Conservation (phyloP, 2,329 filamentous ascomycete species). For the Diaporthe destruens region DNA sequence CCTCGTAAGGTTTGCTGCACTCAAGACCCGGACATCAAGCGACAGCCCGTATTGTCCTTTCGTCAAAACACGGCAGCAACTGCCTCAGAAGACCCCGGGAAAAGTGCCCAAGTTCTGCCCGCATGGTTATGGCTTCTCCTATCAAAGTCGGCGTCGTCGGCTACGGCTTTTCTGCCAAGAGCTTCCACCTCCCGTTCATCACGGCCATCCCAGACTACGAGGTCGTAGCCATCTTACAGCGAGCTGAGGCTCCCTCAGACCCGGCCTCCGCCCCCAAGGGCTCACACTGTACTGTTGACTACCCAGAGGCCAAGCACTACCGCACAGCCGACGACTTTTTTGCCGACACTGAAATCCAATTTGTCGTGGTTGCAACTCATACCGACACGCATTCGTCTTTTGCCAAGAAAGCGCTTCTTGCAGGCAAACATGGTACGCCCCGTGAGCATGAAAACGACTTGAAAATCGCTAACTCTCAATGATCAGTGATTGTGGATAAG, state of each 20-base stretch:
- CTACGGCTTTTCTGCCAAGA: constrained; percentile 62
- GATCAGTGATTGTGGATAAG: constrained; percentile 11
- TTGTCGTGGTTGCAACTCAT: constrained; percentile 68
- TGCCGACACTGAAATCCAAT: constrained; percentile 60
- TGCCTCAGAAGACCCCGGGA: not conserved
- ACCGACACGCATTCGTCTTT: constrained; percentile 69
- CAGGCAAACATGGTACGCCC: constrained; percentile 10
- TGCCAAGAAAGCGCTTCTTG: constrained; percentile 63
- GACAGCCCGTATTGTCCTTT: not conserved
- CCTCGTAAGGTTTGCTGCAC: not conserved
- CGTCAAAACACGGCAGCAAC: not conserved
- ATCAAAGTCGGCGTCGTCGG: constrained; percentile 64
- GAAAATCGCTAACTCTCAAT: not conserved
- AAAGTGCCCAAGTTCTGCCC: not conserved
- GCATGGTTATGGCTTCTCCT: constrained; percentile 12
- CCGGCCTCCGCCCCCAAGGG: constrained; percentile 47
- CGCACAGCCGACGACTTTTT: constrained; percentile 70
- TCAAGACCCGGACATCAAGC: not conserved
- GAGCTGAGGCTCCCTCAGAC: constrained; percentile 54
- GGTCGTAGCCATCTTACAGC: constrained; percentile 62
- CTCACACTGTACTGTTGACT: constrained; percentile 63
- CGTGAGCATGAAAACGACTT: not conserved
- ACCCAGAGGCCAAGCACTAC: constrained; percentile 66
- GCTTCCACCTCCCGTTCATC: constrained; percentile 65
- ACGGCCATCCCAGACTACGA: constrained; percentile 59